Evolutionary conservation across 495 filamentous ascomycete species (phyloP).

Genomic region (Gamarada debralockiae): DNA sequence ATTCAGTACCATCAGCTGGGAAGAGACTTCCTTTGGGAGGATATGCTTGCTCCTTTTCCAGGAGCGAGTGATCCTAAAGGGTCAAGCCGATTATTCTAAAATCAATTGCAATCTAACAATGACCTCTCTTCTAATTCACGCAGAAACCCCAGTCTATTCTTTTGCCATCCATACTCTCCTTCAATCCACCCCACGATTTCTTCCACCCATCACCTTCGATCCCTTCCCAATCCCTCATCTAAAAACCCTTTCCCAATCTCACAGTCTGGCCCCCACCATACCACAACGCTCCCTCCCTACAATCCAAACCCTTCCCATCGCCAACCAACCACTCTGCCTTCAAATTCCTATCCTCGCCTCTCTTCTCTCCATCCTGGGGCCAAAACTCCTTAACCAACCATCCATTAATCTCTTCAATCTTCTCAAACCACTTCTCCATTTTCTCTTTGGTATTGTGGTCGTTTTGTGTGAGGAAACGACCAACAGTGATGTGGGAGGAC

Average conservation of each 20-base stretch:
- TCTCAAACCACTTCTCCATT: slow-evolving; percentile 54
- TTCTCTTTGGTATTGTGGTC: slow-evolving; percentile 39
- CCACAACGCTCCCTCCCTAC: slow-evolving; percentile 76
- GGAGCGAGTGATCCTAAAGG: too few relatives aligned
- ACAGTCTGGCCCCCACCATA: slow-evolving; percentile 75
- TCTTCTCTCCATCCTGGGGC: slow-evolving; percentile 41
- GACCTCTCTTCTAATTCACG: too few relatives aligned
- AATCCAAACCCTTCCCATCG: slow-evolving; percentile 49
- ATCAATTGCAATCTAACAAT: too few relatives aligned
- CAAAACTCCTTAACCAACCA: slow-evolving; percentile 67
- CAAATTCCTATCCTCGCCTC: slow-evolving; percentile 13
- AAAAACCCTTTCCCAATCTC: slow-evolving; percentile 56
- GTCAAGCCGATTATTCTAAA: too few relatives aligned
- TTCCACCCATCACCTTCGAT: not conserved
- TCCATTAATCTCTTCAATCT: slow-evolving; percentile 71
- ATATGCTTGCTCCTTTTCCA: too few relatives aligned
- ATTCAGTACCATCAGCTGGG: too few relatives aligned
- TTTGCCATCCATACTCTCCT: too few relatives aligned
- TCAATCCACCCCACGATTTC: too few relatives aligned
- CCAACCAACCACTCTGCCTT: slow-evolving; percentile 37
- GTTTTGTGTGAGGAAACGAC: slow-evolving; percentile 62
- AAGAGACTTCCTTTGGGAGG: too few relatives aligned
- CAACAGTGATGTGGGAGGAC: slow-evolving; percentile 84
- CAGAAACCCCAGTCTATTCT: too few relatives aligned
- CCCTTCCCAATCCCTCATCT: not conserved